These are phyloP conservation scores for Deakozyma indianensis DNA, from an alignment of 805 yeast genomes.

Conservation along the genomic window DNA sequence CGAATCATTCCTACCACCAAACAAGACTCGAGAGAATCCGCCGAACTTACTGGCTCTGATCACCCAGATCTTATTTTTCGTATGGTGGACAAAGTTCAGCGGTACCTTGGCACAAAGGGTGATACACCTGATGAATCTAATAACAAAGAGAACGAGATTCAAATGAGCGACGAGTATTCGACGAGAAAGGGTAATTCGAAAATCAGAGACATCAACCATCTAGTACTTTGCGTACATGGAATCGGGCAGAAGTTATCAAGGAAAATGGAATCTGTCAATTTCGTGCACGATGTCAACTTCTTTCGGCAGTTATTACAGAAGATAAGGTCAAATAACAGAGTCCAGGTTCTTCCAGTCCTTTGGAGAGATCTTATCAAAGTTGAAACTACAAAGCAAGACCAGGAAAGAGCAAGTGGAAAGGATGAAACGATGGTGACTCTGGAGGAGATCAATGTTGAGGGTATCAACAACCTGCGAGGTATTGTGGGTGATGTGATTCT, in stretches of 20 bases:
- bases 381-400: constrained; percentile 25
- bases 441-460: constrained; percentile 57
- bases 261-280: constrained; percentile 67
- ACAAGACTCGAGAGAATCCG: neutral
- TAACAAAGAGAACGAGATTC: constrained; percentile 8
- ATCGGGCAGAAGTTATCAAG: constrained; percentile 82
- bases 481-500: constrained; percentile 75
- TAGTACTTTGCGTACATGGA: constrained; percentile 86
- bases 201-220: constrained; percentile 25
- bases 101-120: neutral
- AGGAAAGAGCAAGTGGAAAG: constrained; percentile 23
- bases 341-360: constrained; percentile 79
- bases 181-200: constrained; percentile 1
- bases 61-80: constrained; percentile 1
- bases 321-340: constrained; percentile 23
- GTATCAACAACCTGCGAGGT: constrained; percentile 55
- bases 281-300: constrained; percentile 68
- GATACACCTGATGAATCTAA: neutral
- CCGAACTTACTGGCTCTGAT: neutral
- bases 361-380: constrained; percentile 56
- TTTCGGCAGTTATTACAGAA: constrained; percentile 21
- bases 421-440: constrained; percentile 39
- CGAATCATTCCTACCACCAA: neutral
- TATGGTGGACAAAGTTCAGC: constrained; percentile 1
- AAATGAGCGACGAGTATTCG: constrained; percentile 17